Base-by-base conservation (phyloP, 164 flowering plant species). In the Euptelea pleiosperma region DNA sequence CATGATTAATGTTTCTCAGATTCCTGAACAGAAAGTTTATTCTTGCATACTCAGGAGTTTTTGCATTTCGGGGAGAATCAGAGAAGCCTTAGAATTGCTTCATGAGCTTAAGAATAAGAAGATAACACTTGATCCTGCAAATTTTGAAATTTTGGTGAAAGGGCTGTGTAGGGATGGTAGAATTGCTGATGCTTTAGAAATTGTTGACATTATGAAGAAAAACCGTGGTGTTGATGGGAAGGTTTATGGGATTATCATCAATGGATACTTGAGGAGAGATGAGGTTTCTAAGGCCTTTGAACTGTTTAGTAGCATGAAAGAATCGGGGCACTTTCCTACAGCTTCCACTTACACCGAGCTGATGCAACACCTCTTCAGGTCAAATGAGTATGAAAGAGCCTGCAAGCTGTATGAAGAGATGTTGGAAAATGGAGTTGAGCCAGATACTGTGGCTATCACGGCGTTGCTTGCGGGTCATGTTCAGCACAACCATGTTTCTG, bases 121-220 rank as follows among this genome's bases (percentile, higher is more conserved):
- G 24, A 16, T 76, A 29, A 21, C 64, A 1, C 52, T 82, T 21
- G 78, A 71, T 39, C 18, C 60, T 19, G 68, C 61, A 42, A 63
- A 69, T 46, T 69, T 81, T 49, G 82, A 78, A 60, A 78, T 66
- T 43, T 63, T 91, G 68, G 79, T 83, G 57, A 76, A 73, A 73
- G 98, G 98, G 39, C 63, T 91, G 24, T 91, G 89, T 52, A 72
- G 64, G 57, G 84, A 81, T 54, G 78, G 71, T 54, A 74, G 82
- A 68, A 73, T 82, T 67, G 55, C 57, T 6, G 92, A 89, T 71
- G 98, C 96, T 19, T 31, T 80, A 56, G 94, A 91, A 63, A 73
- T 91, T 53, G 60, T 86, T 60, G 82, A 81, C 25, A 79, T 85
- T n/a, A 70, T 82, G 84, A 77, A 83, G 73, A 81, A 69, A 58